Base-by-base conservation (phyloP, 2,329 filamentous ascomycete species). In the Pestalotiopsis sp. region DNA sequence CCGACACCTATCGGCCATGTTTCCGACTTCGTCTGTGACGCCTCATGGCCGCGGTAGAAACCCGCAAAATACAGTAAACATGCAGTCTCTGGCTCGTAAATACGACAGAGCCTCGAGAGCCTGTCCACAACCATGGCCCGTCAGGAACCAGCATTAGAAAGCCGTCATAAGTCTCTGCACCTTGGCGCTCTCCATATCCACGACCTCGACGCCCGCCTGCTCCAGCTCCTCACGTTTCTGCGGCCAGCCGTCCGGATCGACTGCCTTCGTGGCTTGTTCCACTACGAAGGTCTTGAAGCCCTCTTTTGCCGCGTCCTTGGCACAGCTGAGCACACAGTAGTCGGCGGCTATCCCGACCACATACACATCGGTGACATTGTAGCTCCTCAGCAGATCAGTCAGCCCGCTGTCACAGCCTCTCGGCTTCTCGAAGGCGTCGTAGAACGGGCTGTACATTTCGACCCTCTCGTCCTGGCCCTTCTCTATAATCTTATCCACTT, bases 371-470 rank as follows among this genome's bases (percentile, higher is more conserved):
- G 92, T 94, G 36, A 97, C 83, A 0, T 81, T 83, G 17, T 82
- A 82, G 2, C 83, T 83, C 65, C 79, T 85, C 73, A 99, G 79
- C 62, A 84, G 76, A 1, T 76, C 81, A 1, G 85, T 86, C 31
- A 98, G 82, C 14, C 90, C 90, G 75, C 88, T 91, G 74, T 91
- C 89, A 31, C 82, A 83, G 14, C 92, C 83, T 39, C 81, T 82
- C 1, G 90, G 89, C 5, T 85, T 85, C 52, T 80, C 80, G 74
- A 98, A 95, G 0, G 93, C 92, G 77, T 95, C 93, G 70, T 91
- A 91, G 75, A 99, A 98, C 0, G 92, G 94, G 70, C 92, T 95
- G 81, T 98, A 98, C 92, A 98, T 97, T 81, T 99, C 96, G 2
- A 97, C 88, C 59, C 87, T 83, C 59, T 84, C 78, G 77, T 94